Evolutionary conservation across 306 rosid genomes (phyloP), one percentile per base, ranked within the genome.

Genomic region (Vigna radiata): DNA sequence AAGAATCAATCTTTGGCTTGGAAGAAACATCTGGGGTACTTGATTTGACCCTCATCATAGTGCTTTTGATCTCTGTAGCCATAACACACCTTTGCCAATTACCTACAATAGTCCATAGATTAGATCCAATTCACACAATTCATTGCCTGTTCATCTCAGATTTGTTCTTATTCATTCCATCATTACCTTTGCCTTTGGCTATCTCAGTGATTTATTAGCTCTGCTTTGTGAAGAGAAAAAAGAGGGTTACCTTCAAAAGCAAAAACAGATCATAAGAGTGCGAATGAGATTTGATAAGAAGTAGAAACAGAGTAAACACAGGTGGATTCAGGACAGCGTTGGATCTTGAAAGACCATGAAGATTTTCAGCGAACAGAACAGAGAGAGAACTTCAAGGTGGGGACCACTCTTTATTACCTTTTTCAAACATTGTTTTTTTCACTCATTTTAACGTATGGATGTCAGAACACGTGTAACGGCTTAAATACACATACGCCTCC

Each of bases 61-160:
- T 77, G 81, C 73, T 72, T 80, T 84, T 90, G 72, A 70, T 76
- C 59, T 85, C 87, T 31, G 89, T 58, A 64, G 91, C 90, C 96
- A 91, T 91, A 59, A 70, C 73, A 50, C 6, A 0, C 75, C 48
- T 70, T 70, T 31, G 48, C 36, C 19, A 70, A 33, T 18, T 11
- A 52, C 23, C 46, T 9, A 8, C 47, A n/a, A 21, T 5, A 66
- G 2, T 39, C 36, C 13, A 66, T 19, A 41, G 33, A 66, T 43
- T 41, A 66, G 71, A 70, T 88, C 85, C 47, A 74, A 84, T 72
- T 48, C 52, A 79, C 47, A 71, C 68, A 55, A 14, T 36, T 63
- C 69, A 37, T 63, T 49, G 41, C 12, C 68, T 75, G 55, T 18
- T 31, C 36, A 41, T 43, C 18, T 41, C 21, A 11, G 5, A 11